Evolutionary conservation across 2,329 filamentous ascomycete species (phyloP), one percentile per base, ranked within the genome.

Genomic region (Ciborinia camelliae): DNA sequence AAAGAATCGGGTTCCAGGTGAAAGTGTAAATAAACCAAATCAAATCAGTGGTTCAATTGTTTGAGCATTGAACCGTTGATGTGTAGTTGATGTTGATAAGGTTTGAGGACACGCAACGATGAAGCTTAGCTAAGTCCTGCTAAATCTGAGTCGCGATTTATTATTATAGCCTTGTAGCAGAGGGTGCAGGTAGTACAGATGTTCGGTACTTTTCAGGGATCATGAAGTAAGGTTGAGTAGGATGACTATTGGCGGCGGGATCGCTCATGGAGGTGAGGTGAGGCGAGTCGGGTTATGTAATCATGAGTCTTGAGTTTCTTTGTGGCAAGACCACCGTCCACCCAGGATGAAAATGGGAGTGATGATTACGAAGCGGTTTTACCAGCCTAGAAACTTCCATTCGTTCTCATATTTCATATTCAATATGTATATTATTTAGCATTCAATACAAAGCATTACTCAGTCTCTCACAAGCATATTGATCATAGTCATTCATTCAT

Each of bases 351-450:
- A 45, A 20, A 41, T 39, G 14, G 35, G 35, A 20, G 32, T 39
- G 45, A 63, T 64, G 72, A 74, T 73, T 73, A 74, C 70, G 70
- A 73, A 74, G 72, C 71, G 20, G 20, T 10, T 41, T 47, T 62
- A 47, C n/a, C n/a, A 65, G 68, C 69, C 72, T 73, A 67, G 70
- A 73, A 72, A 66, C 62, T 72, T 73, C 72, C 54, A 68, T n/a
- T 59, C 41, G 47, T 7, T 57, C 35, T 15, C n/a, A n/a, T n/a
- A n/a, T n/a, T n/a, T n/a, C n/a, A n/a, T n/a, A n/a, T n/a, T 41
- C 32, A 50, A 41, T 61, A 48, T 63, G 48, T 50, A 54, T 30
- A 43, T 52, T 53, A 55, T 51, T 48, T 52, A 43, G 6, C 9
- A 28, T 32, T 26, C 10, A 50, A 57, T 57, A 32, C 39, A 52